These are phyloP conservation scores for Metschnikowia dekortorum DNA, from an alignment of 805 yeast genomes.

Conservation along the genomic window DNA sequence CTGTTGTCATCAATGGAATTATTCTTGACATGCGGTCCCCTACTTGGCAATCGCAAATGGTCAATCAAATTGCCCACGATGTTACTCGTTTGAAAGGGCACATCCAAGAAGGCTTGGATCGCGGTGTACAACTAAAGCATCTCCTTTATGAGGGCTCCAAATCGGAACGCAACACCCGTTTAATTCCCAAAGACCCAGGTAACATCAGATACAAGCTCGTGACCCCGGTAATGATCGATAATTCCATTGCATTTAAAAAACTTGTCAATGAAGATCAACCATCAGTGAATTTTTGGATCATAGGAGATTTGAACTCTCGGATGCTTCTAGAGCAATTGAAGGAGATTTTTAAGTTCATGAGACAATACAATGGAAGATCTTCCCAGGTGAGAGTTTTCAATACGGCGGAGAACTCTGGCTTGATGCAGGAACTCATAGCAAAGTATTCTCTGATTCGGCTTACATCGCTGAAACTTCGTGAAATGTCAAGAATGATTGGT, in stretches of 20 bases:
- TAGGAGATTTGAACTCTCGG: constrained; percentile 50
- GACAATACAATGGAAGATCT: constrained; percentile 20
- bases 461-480: constrained; percentile 46
- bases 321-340: constrained; percentile 42
- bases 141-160: constrained; percentile 41
- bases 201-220: constrained; percentile 30
- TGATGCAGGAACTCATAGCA: constrained; percentile 3
- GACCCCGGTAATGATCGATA: constrained; percentile 21
- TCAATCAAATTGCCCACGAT: constrained; percentile 55
- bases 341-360: constrained; percentile 26
- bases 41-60: constrained; percentile 53
- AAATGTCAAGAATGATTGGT: constrained; percentile 27
- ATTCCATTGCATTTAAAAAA: constrained; percentile 20
- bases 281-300: constrained; percentile 52
- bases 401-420: constrained; percentile 12
- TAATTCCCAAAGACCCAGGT: constrained; percentile 32
- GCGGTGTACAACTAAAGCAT: constrained; percentile 30
- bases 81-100: constrained; percentile 28
- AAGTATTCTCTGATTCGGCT: constrained; percentile 16
- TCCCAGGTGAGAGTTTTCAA: constrained; percentile 37
- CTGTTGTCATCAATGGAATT: constrained; percentile 71
- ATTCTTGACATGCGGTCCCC: constrained; percentile 45
- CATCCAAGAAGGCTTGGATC: constrained; percentile 21
- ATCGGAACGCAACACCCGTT: constrained; percentile 40
- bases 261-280: constrained; percentile 19